Base-by-base conservation (phyloP, 306 rosid genomes). In the Lagenaria siceraria region DNA sequence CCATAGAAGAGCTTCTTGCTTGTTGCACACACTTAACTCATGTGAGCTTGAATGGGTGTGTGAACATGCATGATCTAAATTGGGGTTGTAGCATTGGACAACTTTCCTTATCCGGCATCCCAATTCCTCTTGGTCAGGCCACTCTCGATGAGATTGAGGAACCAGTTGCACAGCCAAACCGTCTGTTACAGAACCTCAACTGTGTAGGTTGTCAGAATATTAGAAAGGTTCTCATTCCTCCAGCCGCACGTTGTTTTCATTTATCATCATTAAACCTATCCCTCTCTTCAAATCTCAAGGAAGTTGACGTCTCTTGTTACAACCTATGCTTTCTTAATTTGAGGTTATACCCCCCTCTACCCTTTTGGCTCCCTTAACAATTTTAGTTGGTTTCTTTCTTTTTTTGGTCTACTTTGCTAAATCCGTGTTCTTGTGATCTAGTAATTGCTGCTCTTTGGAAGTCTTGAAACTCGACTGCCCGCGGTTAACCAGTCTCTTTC, bases 11-110 rank as follows among this genome's bases (percentile, higher is more conserved):
- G 86, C 99, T 96, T 85, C 93, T 96, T 76, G 87, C 97, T 77
- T 90, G 96, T 84, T 90, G 99, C 85, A 88, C 85, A 0, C 98
- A 86, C 82, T 94, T 96, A 31, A 96, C 93, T 15, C 99, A 86
- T 76, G 89, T 96, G 89, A 96, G 98, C 92, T 82, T 96, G 87
- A 96, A 92, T 86, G 99, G 99, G 79, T 96, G 99, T 84, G 89
- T 77, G 70, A 90, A 96, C 82, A 89, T 96, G 99, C 98, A 89
- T 83, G 99, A 96, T 79, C 90, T 96, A 77, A 90, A 90, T 78
- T 96, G 99, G 99, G 97, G 88, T 63, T 79, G 69, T 75, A 79
- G 85, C 75, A 78, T 15, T 42, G 85, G 81, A 48, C 80, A 81
- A 66, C 58, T 82, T 31, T 85, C 82, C 55, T 66, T 85, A 58